phyloP scores from a whole-genome alignment of 371 early-diverging fungal genomes.

The Rhizopus arrhizus region DNA sequence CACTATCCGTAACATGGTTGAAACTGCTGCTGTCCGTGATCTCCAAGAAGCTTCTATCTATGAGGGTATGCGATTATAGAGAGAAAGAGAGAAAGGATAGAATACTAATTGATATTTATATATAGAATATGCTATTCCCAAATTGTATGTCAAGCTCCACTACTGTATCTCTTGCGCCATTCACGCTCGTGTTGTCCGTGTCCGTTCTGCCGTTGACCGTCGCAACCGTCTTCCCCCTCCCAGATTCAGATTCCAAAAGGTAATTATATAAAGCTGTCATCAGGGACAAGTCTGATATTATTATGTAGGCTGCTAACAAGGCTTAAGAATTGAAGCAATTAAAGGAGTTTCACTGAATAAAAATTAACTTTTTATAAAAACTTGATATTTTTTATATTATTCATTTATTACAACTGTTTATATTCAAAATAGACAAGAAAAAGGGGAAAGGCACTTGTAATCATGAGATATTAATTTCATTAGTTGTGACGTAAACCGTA shows the following conservation, averaged over 20 bases:
- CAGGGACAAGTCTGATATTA: neutral
- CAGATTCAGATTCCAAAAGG: constrained; percentile 82
- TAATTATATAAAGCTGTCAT: constrained; percentile 15
- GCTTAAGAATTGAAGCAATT: constrained; percentile 17
- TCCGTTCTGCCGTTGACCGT: constrained; percentile 89
- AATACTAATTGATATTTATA: neutral
- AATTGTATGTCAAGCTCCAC: constrained; percentile 96
- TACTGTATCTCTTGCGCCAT: constrained; percentile 99
- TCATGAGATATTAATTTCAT: neutral
- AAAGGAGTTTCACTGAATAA: neutral
- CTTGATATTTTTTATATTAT: too few species aligned
- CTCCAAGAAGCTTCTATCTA: constrained; percentile 96
- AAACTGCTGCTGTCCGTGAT: constrained; percentile 97
- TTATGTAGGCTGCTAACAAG: constrained; percentile 30
- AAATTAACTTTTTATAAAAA: neutral
- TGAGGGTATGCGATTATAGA: constrained; percentile 59
- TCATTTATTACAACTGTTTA: too few species aligned
- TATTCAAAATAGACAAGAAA: too few species aligned
- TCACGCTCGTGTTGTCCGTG: constrained; percentile 96
- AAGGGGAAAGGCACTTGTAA: too few species aligned
- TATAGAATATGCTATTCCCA: constrained; percentile 93
- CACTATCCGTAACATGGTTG: constrained; percentile 97
- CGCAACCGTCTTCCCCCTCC: constrained; percentile 93
- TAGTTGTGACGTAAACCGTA: neutral
- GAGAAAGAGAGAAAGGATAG: neutral